Base-by-base conservation (phyloP, 495 filamentous ascomycete species). In the Margaritispora aquatica region DNA sequence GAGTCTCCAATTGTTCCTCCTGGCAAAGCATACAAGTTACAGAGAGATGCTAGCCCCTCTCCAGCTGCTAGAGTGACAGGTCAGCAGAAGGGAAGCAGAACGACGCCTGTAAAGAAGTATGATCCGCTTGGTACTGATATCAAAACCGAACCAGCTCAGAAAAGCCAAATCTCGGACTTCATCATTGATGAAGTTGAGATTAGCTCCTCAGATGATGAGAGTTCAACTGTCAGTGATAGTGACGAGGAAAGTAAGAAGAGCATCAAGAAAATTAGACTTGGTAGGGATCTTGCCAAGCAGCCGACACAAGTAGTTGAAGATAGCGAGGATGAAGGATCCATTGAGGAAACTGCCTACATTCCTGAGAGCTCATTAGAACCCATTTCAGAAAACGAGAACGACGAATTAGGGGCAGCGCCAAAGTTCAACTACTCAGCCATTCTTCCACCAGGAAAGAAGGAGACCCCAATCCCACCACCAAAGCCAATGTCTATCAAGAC, bases 381-480 rank as follows among this genome's bases (percentile, higher is more conserved):
- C 2, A 22, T n/a, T 54, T 29, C 51, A 0, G 34, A 54, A n/a
- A n/a, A n/a, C n/a, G n/a, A n/a, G n/a, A n/a, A n/a, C n/a, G n/a
- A n/a, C n/a, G n/a, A n/a, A n/a, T n/a, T n/a, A n/a, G n/a, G n/a
- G n/a, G n/a, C n/a, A n/a, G n/a, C n/a, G n/a, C n/a, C n/a, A n/a
- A n/a, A n/a, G n/a, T n/a, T n/a, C n/a, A n/a, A n/a, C n/a, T n/a
- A 22, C 51, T 34, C 2, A n/a, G 7, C 27, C 8, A n/a, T 36
- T n/a, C n/a, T 34, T 26, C 26, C 1, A 10, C n/a, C 26, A 34
- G 2, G 5, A 29, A 34, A 34, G 34, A 54, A 36, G 27, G 51
- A 54, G 17, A 54, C 51, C 9, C 51, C 51, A 13, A 54, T 54
- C 10, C 51, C 26, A 11, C 51, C 51, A 34, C 51, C 51, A 4